These are phyloP conservation scores for Berkeleyomyces basicola DNA, from an alignment of 2,329 filamentous ascomycete species.

Conservation along the genomic window DNA sequence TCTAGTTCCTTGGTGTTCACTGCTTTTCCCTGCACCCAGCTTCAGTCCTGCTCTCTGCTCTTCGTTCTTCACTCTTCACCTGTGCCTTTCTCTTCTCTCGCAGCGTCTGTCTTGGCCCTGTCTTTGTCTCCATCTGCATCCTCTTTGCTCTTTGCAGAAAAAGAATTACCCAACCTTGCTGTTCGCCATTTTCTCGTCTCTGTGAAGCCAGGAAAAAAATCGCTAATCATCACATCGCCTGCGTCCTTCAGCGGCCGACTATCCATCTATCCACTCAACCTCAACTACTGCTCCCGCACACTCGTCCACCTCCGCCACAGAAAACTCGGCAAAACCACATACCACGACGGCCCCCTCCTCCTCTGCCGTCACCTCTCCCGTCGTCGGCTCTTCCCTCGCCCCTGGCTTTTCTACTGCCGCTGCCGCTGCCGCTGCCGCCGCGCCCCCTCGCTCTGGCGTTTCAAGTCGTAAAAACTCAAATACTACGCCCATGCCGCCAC, in stretches of 20 bases:
- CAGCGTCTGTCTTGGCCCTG: neutral
- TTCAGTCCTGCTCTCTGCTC: neutral
- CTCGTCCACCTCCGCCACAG: neutral
- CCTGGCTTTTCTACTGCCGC: neutral
- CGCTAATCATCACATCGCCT: conserved; percentile 15
- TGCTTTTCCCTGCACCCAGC: neutral
- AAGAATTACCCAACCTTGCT: neutral
- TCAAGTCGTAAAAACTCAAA: conserved; percentile 13
- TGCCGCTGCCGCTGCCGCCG: neutral
- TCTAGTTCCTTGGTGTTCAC: neutral
- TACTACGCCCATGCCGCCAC: conserved; percentile 5
- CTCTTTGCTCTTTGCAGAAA: conserved; percentile 3
- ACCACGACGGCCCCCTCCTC: neutral
- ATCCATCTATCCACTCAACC: conserved; percentile 16
- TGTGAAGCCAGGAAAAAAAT: neutral
- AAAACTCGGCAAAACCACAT: neutral
- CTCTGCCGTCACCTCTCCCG: neutral
- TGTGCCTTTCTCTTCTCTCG: neutral
- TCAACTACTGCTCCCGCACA: conserved; percentile 18
- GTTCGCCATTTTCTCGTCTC: neutral
- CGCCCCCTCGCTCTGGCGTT: conserved; percentile 14
- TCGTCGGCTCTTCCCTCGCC: neutral
- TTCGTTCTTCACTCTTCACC: neutral
- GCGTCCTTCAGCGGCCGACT: conserved; percentile 14
- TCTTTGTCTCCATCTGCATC: neutral